Evolutionary conservation across 2,329 filamentous ascomycete genomes (phyloP).

Genomic region (Trichoderma koningiopsis): DNA sequence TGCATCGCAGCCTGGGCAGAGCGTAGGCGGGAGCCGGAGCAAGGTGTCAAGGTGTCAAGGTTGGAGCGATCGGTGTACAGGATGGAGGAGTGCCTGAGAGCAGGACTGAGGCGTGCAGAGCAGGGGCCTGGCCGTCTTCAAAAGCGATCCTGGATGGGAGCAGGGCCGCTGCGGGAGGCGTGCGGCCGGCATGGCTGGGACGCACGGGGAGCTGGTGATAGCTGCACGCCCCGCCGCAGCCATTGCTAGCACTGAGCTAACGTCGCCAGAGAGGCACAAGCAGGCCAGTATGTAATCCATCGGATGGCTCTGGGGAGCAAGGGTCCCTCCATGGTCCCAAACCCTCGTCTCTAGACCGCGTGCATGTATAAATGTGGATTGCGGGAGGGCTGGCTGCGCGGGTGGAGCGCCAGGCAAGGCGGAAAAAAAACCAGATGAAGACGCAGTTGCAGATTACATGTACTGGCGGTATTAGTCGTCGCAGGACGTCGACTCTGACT

Average conservation of each 20-base stretch:
- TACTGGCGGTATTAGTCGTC: background rate
- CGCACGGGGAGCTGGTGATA: constrained; percentile 8
- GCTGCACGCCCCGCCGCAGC: constrained; percentile 3
- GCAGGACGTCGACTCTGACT: background rate
- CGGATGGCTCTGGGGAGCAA: constrained; percentile 22
- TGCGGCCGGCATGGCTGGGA: constrained; percentile 2
- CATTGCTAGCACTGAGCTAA: background rate
- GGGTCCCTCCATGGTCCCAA: constrained; percentile 17
- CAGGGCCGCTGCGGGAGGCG: constrained; percentile 11
- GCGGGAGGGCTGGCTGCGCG: constrained; percentile 23
- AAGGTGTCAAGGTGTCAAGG: constrained; percentile 13
- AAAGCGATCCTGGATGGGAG: background rate
- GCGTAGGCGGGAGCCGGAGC: constrained; percentile 28
- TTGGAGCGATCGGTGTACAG: constrained; percentile 16
- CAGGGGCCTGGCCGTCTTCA: constrained; percentile 7
- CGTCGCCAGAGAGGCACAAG: background rate
- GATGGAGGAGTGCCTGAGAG: constrained; percentile 7
- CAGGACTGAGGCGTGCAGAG: constrained; percentile 21
- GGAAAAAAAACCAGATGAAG: constrained; percentile 3
- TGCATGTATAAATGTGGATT: constrained; percentile 3
- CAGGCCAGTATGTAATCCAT: constrained; percentile 4
- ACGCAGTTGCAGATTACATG: background rate
- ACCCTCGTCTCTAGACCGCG: constrained; percentile 24
- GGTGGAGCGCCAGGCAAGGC: constrained; percentile 24
- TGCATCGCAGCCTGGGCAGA: constrained; percentile 36